These are phyloP conservation scores for Pseudonitzschia delicatissima DNA, from an alignment of 108 stramenopile genomes.

Conservation along the genomic window DNA sequence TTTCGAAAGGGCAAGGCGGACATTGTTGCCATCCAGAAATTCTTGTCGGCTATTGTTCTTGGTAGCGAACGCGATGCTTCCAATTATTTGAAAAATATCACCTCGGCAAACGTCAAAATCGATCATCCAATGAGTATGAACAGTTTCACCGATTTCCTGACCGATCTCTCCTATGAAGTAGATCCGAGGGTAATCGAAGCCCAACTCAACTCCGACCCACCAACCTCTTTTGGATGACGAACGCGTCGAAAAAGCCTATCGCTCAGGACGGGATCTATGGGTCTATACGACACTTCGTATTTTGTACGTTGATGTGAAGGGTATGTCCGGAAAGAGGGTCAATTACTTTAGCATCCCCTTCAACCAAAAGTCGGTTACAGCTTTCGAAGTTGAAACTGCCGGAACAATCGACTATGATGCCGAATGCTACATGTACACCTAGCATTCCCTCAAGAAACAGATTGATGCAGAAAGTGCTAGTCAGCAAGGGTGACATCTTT, in stretches of 20 bases:
- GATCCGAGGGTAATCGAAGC: conserved; percentile 42
- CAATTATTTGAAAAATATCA: not conserved
- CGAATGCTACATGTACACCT: conserved; percentile 10
- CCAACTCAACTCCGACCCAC: conserved; percentile 44
- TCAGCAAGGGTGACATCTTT: not conserved
- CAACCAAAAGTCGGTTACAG: conserved; percentile 23
- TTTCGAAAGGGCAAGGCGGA: conserved; percentile 54
- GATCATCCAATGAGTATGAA: conserved; percentile 9
- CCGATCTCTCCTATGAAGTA: conserved; percentile 43
- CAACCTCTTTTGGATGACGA: conserved; percentile 57
- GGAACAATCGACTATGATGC: conserved; percentile 41
- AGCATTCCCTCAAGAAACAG: not conserved
- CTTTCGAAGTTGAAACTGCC: conserved; percentile 59
- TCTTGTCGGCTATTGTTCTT: conserved; percentile 52
- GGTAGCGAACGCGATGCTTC: no score
- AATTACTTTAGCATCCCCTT: conserved; percentile 61
- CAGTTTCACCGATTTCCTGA: conserved; percentile 21
- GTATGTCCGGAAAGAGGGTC: conserved; percentile 54
- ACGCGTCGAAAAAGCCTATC: conserved; percentile 47
- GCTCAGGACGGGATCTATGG: conserved; percentile 34
- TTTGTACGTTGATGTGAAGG: conserved; percentile 57
- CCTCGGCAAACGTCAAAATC: not conserved
- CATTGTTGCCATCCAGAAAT: conserved; percentile 51
- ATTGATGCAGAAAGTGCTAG: not conserved
- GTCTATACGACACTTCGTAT: conserved; percentile 54